Percentiles rank a stretch among this genome's conserved stretches.
These are phyloP conservation scores for Clonostachys sp. DNA, from an alignment of 2,329 filamentous ascomycete species.

Conservation along the genomic window DNA sequence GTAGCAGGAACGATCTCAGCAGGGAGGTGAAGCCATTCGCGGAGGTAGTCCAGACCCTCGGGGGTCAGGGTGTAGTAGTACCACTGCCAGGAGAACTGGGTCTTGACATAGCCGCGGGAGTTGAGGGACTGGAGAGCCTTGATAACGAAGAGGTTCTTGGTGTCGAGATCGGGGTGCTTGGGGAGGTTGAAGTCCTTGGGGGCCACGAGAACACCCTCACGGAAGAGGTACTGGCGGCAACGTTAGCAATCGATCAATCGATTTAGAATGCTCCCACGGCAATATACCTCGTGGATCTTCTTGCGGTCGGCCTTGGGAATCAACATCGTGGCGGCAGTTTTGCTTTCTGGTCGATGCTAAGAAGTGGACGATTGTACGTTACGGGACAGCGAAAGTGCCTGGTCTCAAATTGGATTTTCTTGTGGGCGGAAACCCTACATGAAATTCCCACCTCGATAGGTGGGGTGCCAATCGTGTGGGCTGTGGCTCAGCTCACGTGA, in stretches of 20 bases:
- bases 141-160: conserved; percentile 99
- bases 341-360: conserved; percentile 44
- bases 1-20: conserved; percentile 99
- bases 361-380: conserved; percentile 27
- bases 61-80: conserved; percentile 99
- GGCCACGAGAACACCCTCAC: conserved; percentile 87
- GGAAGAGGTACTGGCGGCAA: conserved; percentile 85
- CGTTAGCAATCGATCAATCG: not conserved
- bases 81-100: conserved; percentile 99
- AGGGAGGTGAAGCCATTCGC: conserved; percentile 99
- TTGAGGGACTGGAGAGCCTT: conserved; percentile 98
- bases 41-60: conserved; percentile 99
- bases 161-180: conserved; percentile 97
- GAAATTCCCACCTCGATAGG: conserved; percentile 24
- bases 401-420: conserved; percentile 39
- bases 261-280: not conserved
- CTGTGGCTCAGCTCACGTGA: conserved; percentile 24
- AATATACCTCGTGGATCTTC: conserved; percentile 85
- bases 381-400: conserved; percentile 20
- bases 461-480: conserved; percentile 19
- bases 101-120: conserved; percentile 98
- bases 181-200: conserved; percentile 99
- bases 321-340: conserved; percentile 69
- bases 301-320: conserved; percentile 99
- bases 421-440: conserved; percentile 38